Conservation (phyloP, 1,284 basidiomycete genomes). For the Sporisorium graminicola region DNA sequence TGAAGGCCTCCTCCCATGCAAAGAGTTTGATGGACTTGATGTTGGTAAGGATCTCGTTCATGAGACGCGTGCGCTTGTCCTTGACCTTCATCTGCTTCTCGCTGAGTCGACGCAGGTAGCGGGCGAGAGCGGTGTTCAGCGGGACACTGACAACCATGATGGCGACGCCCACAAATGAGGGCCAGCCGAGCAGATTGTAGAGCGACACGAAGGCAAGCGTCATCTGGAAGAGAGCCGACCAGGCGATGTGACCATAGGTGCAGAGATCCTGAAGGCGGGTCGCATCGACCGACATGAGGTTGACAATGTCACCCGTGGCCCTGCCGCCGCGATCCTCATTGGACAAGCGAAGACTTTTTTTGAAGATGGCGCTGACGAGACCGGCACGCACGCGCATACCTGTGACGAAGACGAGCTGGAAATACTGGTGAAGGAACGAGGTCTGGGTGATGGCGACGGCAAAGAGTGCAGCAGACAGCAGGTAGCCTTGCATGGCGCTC, state of each 20-base stretch:
- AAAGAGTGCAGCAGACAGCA: slow-evolving; percentile 73
- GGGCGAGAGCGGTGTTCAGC: slow-evolving; percentile 81
- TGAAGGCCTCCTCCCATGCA: slow-evolving; percentile 63
- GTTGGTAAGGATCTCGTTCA: slow-evolving; percentile 66
- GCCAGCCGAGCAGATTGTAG: slow-evolving; percentile 82
- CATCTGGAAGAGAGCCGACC: slow-evolving; percentile 76
- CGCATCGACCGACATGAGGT: slow-evolving; percentile 92
- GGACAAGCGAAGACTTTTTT: slow-evolving; percentile 75
- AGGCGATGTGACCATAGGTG: slow-evolving; percentile 82
- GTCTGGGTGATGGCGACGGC: slow-evolving; percentile 79
- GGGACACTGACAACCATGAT: slow-evolving; percentile 80
- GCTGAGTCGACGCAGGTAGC: slow-evolving; percentile 79
- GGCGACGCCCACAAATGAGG: slow-evolving; percentile 83
- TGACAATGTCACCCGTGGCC: slow-evolving; percentile 84
- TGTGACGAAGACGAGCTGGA: slow-evolving; percentile 73
- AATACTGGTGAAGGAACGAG: slow-evolving; percentile 82
- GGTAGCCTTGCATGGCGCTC: slow-evolving; percentile 54
- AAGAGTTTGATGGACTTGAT: slow-evolving; percentile 69
- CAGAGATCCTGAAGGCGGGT: slow-evolving; percentile 89
- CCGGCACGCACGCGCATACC: slow-evolving; percentile 83
- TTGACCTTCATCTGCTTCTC: slow-evolving; percentile 89
- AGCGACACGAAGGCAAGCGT: slow-evolving; percentile 73
- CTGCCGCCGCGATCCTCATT: slow-evolving; percentile 83
- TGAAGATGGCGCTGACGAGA: slow-evolving; percentile 89
- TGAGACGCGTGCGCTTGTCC: slow-evolving; percentile 74